phyloP scores from a whole-genome alignment of 2,329 filamentous ascomycete genomes.

The Daldinia sp. region DNA sequence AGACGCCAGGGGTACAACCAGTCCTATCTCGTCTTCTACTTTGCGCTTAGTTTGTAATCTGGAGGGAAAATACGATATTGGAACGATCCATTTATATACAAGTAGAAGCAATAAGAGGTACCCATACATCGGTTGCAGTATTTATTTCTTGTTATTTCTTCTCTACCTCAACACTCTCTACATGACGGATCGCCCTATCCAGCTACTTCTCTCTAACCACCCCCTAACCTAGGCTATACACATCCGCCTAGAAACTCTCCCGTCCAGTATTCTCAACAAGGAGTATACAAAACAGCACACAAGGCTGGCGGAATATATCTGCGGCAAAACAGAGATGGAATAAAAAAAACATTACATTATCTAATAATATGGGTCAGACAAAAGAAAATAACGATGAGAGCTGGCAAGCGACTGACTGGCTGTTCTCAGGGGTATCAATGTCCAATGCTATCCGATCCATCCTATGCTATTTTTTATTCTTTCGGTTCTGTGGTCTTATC shows the following conservation, averaged over 20 bases:
- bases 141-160: not conserved
- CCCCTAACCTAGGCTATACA: not conserved
- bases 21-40: not conserved
- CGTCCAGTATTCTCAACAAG: not conserved
- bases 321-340: not conserved
- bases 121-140: too few species aligned
- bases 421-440: conserved; percentile 11
- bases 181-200: not conserved
- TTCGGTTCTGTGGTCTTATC: not conserved
- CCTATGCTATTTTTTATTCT: not conserved
- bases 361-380: conserved; percentile 4
- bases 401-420: not conserved
- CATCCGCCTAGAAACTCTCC: not conserved
- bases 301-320: not conserved
- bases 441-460: conserved; percentile 2
- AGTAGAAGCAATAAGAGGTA: too few species aligned
- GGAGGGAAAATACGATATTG: not conserved
- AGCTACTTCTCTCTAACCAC: not conserved
- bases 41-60: not conserved
- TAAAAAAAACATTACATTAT: conserved; percentile 7
- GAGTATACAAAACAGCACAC: not conserved
- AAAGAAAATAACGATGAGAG: conserved; percentile 6
- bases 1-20: not conserved
- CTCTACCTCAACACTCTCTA: not conserved
- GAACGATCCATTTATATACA: not conserved